Evolutionary conservation across 805 yeast genomes (phyloP).

Genomic region (Suhomyces prunicola): DNA sequence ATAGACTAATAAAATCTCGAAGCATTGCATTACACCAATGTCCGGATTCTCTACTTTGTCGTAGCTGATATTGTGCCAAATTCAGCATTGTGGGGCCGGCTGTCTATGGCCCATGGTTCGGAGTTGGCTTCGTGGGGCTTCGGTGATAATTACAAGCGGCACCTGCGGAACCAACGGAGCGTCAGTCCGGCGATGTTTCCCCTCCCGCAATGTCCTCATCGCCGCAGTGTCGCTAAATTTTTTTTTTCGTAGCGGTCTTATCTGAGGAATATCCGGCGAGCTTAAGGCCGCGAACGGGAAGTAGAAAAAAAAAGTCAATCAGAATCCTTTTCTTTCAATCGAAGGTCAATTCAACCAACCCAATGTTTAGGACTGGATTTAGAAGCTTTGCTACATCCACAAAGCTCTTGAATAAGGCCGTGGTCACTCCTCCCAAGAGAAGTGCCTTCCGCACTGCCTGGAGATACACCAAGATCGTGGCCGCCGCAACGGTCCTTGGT

Average conservation of each 20-base stretch:
- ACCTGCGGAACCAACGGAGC: not conserved
- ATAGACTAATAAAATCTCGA: not conserved
- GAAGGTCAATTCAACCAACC: not conserved
- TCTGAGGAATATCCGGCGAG: not conserved
- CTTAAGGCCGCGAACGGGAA: not conserved
- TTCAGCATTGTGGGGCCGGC: not conserved
- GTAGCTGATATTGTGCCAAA: no score
- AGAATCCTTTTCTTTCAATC: not conserved
- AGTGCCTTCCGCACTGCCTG: constrained; percentile 40
- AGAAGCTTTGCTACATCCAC: constrained; percentile 2
- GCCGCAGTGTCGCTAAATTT: not conserved
- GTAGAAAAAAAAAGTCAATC: not conserved
- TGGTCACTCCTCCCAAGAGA: constrained; percentile 5
- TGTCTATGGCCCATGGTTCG: not conserved
- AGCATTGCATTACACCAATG: not conserved
- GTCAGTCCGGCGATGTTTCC: not conserved
- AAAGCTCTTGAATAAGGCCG: not conserved
- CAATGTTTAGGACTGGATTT: constrained; percentile 1
- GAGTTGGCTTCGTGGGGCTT: not conserved
- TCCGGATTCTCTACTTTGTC: no score
- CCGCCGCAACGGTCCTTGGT: constrained; percentile 51
- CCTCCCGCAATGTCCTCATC: not conserved
- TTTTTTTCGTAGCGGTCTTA: not conserved
- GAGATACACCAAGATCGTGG: constrained; percentile 45
- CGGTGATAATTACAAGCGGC: not conserved